phyloP scores from a whole-genome alignment of 371 early-diverging fungal genomes.

The Syncephalis plumigaleata region DNA sequence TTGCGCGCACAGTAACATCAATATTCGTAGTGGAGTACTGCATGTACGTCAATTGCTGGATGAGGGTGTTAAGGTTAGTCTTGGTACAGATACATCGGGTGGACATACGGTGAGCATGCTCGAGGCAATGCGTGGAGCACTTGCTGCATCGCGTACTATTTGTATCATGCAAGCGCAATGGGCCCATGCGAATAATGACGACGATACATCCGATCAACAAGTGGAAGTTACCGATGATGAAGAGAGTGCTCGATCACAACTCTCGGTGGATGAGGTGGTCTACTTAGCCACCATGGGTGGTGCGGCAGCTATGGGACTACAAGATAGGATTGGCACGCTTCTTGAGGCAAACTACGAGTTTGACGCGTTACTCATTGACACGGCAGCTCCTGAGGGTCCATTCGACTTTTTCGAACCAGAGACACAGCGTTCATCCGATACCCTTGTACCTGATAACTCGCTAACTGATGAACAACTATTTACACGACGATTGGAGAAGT shows the following conservation, averaged over 20 bases:
- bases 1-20: constrained; percentile 84
- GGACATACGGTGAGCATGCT: constrained; percentile 70
- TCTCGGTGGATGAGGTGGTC: constrained; percentile 45
- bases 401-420: constrained; percentile 31
- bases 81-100: constrained; percentile 87
- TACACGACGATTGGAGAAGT: constrained; percentile 7
- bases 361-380: constrained; percentile 73
- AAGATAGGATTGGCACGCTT: constrained; percentile 62
- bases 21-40: constrained; percentile 60
- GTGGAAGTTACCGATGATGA: constrained; percentile 4
- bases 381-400: constrained; percentile 16
- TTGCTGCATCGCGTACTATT: constrained; percentile 48
- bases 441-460: neutral
- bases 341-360: constrained; percentile 54
- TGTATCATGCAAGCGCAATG: constrained; percentile 15
- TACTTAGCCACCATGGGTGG: constrained; percentile 85
- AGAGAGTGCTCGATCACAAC: constrained; percentile 6
- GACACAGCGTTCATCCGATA: constrained; percentile 7
- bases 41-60: constrained; percentile 57
- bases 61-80: constrained; percentile 57
- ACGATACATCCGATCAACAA: constrained; percentile 8
- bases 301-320: constrained; percentile 56
- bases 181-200: constrained; percentile 4
- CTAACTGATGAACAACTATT: too few species aligned
- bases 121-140: constrained; percentile 64